Base-by-base conservation (phyloP, 805 yeast genomes). In the Ogataea glucozyma region DNA sequence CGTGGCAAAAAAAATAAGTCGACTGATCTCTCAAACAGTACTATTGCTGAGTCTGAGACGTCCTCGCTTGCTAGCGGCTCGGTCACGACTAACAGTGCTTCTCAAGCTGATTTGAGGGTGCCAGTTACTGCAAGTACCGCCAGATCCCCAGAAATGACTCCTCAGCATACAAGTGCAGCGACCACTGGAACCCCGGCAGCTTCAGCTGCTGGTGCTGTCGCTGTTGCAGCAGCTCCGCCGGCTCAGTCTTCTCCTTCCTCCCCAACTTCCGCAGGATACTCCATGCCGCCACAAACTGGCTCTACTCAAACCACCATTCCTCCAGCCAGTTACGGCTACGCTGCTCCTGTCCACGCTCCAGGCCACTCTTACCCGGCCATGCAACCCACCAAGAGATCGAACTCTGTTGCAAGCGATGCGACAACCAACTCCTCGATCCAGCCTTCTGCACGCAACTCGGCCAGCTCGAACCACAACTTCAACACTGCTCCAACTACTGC, bases 1-100 rank as follows among this genome's bases (percentile, higher is more conserved):
- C 82, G 85, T 33, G 76, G 79, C 50, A 82, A 78, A 61, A 80
- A 78, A 55, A 70, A 71, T 48, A 67, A 69, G 34, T 62, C 64
- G 13, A 31, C 44, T 7, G 54, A 43, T 26, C 41, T 53, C 16
- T 31, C 46, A 9, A 49, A 46, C 27, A 50, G 58, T 12, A 40
- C 56, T 1, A 64, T 63, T 41, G 57, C 60, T 11, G 69, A 65
- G 35, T 58, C 68, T 17, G 69, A 65, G 38, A 33, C 56, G 26
- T 48, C 61, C 8, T 64, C 69, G 24, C 36, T 65, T 27, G 46
- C 47, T 14, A 52, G 61, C 39, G 49, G 48, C 23, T 34, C 50
- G 30, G 40, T 39, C 24, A 26, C 44, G 10, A 26, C 44, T 23
- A 29, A 32, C 26, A 32, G 27, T 24, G 20, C 31, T 11, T 26